These are phyloP conservation scores for Alternaria angustiovoidea DNA, from an alignment of 2,329 filamentous ascomycete species.

Conservation along the genomic window DNA sequence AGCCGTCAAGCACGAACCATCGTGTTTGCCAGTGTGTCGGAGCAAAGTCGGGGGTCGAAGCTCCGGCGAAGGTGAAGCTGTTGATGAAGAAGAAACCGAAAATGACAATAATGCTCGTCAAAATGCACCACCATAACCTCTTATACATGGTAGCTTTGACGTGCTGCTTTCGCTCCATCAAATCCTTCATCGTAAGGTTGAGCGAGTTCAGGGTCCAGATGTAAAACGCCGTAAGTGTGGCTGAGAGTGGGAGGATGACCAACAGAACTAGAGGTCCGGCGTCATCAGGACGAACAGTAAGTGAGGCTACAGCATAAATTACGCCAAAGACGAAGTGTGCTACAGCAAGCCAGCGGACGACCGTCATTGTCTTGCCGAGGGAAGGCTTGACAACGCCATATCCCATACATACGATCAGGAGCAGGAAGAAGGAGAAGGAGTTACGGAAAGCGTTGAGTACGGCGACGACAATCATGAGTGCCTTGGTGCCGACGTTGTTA, in stretches of 20 bases:
- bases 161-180: constrained; percentile 92
- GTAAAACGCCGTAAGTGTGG: constrained; percentile 94
- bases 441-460: constrained; percentile 92
- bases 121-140: constrained; percentile 98
- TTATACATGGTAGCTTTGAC: constrained; percentile 96
- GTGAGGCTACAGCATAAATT: constrained; percentile 88
- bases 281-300: constrained; percentile 87
- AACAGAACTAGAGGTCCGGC: constrained; percentile 90
- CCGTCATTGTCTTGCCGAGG: constrained; percentile 91
- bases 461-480: constrained; percentile 88
- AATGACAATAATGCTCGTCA: constrained; percentile 90
- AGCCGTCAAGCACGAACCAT: constrained; percentile 97
- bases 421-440: constrained; percentile 97
- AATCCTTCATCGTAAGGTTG: constrained; percentile 92
- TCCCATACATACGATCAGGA: constrained; percentile 98
- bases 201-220: constrained; percentile 98
- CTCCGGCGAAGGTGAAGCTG: constrained; percentile 91
- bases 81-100: constrained; percentile 99
- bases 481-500: constrained; percentile 81
- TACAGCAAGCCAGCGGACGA: constrained; percentile 87
- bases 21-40: constrained; percentile 96
- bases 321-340: constrained; percentile 95
- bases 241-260: constrained; percentile 90
- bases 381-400: constrained; percentile 97
- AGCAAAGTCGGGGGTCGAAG: constrained; percentile 85